phyloP scores from a whole-genome alignment of 1,284 basidiomycete species.

The Ceratobasidium sp. region DNA sequence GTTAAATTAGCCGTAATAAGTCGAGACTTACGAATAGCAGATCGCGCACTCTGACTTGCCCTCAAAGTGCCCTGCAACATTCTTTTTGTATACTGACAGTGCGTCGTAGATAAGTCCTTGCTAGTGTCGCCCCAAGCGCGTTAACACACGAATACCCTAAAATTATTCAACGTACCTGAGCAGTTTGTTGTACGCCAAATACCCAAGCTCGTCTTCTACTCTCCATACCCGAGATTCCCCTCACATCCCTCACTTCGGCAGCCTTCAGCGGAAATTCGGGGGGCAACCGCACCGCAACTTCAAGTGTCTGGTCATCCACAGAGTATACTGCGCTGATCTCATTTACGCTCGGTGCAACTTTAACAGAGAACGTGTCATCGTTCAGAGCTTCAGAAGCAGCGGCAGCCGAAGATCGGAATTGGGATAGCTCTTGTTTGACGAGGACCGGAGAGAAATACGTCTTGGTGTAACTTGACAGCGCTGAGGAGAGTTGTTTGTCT shows the following conservation, averaged over 20 bases:
- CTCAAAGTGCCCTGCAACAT: slow-evolving; percentile 90
- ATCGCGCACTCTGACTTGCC: slow-evolving; percentile 95
- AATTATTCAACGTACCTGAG: slow-evolving; percentile 67
- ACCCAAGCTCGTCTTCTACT: slow-evolving; percentile 95
- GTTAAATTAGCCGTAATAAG: neutral
- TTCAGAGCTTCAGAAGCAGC: slow-evolving; percentile 71
- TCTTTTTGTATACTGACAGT: slow-evolving; percentile 93
- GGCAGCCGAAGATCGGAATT: slow-evolving; percentile 69
- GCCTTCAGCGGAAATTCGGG: slow-evolving; percentile 90
- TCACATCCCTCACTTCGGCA: slow-evolving; percentile 88
- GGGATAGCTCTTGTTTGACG: slow-evolving; percentile 82
- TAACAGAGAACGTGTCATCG: slow-evolving; percentile 86
- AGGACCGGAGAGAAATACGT: slow-evolving; percentile 92
- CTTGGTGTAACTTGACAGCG: slow-evolving; percentile 83
- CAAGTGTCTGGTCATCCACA: slow-evolving; percentile 92
- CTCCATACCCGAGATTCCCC: slow-evolving; percentile 89
- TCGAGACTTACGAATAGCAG: slow-evolving; percentile 82
- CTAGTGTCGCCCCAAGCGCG: slow-evolving; percentile 56
- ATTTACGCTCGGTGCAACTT: slow-evolving; percentile 71
- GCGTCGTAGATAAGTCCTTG: slow-evolving; percentile 94
- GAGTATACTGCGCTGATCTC: slow-evolving; percentile 85
- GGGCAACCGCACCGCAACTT: slow-evolving; percentile 89
- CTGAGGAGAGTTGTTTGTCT: slow-evolving; percentile 84
- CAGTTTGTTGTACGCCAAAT: slow-evolving; percentile 90
- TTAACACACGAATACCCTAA: neutral